Evolutionary conservation across 2,329 filamentous ascomycete species (phyloP).

Genomic region (Orbilia blumenaviensis): DNA sequence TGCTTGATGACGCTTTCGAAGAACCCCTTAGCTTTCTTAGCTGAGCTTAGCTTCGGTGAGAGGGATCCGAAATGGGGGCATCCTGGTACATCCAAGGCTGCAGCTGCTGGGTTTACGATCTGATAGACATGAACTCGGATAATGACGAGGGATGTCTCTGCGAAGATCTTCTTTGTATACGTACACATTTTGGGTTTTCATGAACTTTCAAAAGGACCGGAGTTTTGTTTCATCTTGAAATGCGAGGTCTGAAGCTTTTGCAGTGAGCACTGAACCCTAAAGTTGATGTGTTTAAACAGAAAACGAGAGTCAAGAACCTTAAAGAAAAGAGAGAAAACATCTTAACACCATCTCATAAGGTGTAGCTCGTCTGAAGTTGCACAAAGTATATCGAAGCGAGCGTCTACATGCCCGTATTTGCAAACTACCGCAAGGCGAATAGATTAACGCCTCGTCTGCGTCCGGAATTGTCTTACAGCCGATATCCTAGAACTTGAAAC

Average conservation of each 20-base stretch:
- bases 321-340: neutral
- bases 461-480: slow-evolving; percentile 5
- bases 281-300: neutral
- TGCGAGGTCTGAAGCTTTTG: neutral
- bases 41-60: slow-evolving; percentile 9
- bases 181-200: neutral
- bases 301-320: neutral
- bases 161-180: neutral
- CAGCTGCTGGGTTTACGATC: slow-evolving; percentile 4
- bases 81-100: neutral
- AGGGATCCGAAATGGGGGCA: neutral
- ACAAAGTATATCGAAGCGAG: slow-evolving; percentile 9
- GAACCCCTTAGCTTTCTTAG: neutral
- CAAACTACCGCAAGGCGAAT: neutral
- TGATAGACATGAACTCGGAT: slow-evolving; percentile 24
- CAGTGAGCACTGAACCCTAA: neutral
- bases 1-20: slow-evolving; percentile 40
- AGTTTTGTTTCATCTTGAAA: neutral
- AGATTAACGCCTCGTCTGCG: slow-evolving; percentile 7
- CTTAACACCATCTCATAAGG: neutral
- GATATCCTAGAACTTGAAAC: slow-evolving; percentile 31
- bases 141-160: neutral
- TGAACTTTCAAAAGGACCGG: neutral
- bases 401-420: slow-evolving; percentile 1
- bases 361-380: neutral